phyloP scores from a whole-genome alignment of 2,329 filamentous ascomycete species.

The Beauveria brongniartii region DNA sequence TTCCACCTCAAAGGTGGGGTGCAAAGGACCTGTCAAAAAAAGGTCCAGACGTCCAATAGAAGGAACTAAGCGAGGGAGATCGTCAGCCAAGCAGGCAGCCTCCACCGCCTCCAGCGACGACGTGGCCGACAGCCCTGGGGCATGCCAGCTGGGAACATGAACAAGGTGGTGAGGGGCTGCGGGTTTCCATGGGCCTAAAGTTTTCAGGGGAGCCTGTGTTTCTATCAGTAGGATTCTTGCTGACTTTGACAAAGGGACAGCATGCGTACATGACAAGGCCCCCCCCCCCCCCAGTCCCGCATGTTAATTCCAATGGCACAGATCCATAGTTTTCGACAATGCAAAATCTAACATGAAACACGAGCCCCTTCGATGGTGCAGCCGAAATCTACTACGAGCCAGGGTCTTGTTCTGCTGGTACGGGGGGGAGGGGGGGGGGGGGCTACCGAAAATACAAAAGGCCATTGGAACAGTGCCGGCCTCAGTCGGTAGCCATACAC shows the following conservation, averaged over 20 bases:
- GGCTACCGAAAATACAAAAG: neutral
- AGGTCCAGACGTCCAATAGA: conserved; percentile 3
- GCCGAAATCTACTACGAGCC: too few species aligned
- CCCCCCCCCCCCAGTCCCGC: too few species aligned
- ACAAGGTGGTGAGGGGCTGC: conserved; percentile 3
- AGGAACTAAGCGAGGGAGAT: conserved; percentile 10
- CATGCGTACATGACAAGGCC: too few species aligned
- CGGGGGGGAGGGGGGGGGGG: too few species aligned
- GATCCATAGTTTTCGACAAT: too few species aligned
- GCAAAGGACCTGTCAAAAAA: conserved; percentile 3
- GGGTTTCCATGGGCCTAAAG: neutral
- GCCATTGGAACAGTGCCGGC: neutral
- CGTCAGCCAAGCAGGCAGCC: neutral
- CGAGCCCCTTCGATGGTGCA: too few species aligned
- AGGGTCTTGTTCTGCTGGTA: too few species aligned
- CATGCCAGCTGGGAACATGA: conserved; percentile 4
- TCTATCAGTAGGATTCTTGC: neutral
- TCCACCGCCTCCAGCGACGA: neutral
- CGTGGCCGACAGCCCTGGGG: neutral
- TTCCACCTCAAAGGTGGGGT: neutral
- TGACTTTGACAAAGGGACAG: neutral
- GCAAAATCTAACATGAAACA: too few species aligned
- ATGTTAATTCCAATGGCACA: too few species aligned
- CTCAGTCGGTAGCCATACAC: neutral
- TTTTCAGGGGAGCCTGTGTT: neutral